Evolutionary conservation across 1,284 basidiomycete species (phyloP).

Genomic region (Gymnopus androsaceus): DNA sequence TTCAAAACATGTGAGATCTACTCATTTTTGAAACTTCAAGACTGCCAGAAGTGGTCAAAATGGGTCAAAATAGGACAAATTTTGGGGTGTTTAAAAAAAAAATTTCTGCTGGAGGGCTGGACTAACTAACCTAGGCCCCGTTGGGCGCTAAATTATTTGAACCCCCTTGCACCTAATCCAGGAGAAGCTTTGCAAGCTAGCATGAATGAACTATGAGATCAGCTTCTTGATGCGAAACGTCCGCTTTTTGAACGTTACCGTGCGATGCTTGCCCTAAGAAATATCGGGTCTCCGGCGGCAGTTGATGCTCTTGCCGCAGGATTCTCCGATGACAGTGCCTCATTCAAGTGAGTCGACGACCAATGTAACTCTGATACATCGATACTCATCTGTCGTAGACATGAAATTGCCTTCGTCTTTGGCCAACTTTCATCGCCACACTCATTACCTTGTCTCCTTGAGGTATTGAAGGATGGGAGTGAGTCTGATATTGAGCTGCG

Average conservation of each 20-base stretch:
- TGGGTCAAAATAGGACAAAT: too few relatives aligned
- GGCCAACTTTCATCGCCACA: conserved; percentile 92
- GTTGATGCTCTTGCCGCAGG: conserved; percentile 91
- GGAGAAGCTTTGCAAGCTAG: conserved; percentile 47
- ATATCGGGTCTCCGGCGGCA: conserved; percentile 87
- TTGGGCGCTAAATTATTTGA: too few relatives aligned
- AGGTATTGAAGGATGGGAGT: conserved; percentile 68
- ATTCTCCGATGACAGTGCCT: conserved; percentile 84
- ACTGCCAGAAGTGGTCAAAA: too few relatives aligned
- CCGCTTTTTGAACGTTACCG: conserved; percentile 94
- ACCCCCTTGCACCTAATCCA: too few relatives aligned
- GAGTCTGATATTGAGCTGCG: conserved; percentile 97
- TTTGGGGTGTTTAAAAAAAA: too few relatives aligned
- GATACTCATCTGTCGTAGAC: too few relatives aligned
- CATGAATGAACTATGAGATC: conserved; percentile 61
- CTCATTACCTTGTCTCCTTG: conserved; percentile 84
- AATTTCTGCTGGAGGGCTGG: too few relatives aligned
- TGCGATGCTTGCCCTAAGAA: conserved; percentile 97
- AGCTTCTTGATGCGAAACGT: conserved; percentile 69
- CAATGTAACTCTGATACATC: conserved; percentile 5
- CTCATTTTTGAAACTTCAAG: too few relatives aligned
- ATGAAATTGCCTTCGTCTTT: conserved; percentile 98
- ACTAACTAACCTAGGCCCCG: too few relatives aligned
- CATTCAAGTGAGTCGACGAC: conserved; percentile 76
- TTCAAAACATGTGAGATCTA: too few relatives aligned